phyloP scores from a whole-genome alignment of 78 protist genomes.

The Andalucia godoyi region DNA sequence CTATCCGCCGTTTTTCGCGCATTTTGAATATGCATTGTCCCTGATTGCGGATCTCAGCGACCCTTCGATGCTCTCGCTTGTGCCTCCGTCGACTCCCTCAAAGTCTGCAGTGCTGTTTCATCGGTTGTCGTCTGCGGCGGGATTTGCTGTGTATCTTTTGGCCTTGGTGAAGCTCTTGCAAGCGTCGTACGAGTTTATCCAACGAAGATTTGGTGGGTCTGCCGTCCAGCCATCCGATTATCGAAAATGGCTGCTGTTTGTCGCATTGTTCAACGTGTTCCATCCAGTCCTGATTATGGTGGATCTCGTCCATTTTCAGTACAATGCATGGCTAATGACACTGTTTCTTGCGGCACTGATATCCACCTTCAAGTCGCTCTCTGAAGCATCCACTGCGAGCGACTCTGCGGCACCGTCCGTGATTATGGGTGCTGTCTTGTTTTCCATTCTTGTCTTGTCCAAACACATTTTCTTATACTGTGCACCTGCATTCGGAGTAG shows the following conservation, averaged over 20 bases:
- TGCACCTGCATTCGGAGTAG: constrained; percentile 81
- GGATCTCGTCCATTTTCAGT: constrained; percentile 76
- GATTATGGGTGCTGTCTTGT: constrained; percentile 22
- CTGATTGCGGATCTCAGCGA: constrained; percentile 45
- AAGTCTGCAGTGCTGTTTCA: constrained; percentile 53
- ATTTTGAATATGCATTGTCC: constrained; percentile 65
- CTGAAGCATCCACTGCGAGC: not conserved
- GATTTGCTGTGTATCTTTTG: too few relatives aligned
- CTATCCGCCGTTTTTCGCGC: constrained; percentile 95
- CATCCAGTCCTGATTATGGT: not conserved
- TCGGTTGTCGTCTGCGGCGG: too few relatives aligned
- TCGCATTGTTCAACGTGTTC: too few relatives aligned
- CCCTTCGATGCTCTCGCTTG: constrained; percentile 36
- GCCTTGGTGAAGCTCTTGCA: too few relatives aligned
- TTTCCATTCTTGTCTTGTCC: constrained; percentile 47
- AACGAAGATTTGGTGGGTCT: too few relatives aligned
- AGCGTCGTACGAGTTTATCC: too few relatives aligned
- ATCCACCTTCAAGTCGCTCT: not conserved
- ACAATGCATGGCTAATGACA: constrained; percentile 77
- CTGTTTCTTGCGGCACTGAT: constrained; percentile 5
- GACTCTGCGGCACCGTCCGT: not conserved
- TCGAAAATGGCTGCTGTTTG: too few relatives aligned
- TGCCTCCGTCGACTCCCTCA: constrained; percentile 17
- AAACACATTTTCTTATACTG: constrained; percentile 77
- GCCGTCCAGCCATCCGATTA: too few relatives aligned